Conservation (phyloP, 768 basidiomycete species). For the Suillus subaureus region DNA sequence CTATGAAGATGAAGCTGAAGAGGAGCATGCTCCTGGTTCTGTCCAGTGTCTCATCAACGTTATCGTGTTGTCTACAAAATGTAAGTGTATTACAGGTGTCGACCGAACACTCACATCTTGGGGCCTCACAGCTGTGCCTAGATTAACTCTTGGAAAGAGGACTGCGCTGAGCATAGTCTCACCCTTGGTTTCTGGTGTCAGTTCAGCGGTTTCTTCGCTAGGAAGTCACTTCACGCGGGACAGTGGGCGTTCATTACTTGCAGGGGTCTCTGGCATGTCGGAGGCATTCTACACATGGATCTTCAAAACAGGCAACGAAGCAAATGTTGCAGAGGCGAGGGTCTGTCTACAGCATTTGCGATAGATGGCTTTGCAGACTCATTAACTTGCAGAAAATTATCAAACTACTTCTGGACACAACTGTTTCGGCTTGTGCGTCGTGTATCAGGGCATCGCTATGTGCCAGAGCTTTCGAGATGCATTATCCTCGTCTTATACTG, state of each 20-base stretch:
- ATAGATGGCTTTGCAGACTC: neutral
- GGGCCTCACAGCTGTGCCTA: slow-evolving; percentile 24
- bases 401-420: slow-evolving; percentile 37
- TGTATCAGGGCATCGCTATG: slow-evolving; percentile 48
- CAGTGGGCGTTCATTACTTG: slow-evolving; percentile 24
- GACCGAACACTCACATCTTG: slow-evolving; percentile 1
- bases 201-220: slow-evolving; percentile 18
- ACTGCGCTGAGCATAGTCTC: slow-evolving; percentile 23
- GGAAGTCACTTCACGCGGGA: slow-evolving; percentile 16
- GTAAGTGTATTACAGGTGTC: slow-evolving; percentile 13
- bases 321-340: slow-evolving; percentile 19
- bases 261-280: slow-evolving; percentile 20
- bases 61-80: slow-evolving; percentile 24
- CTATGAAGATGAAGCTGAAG: slow-evolving; percentile 21
- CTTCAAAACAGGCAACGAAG: neutral
- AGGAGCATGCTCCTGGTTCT: slow-evolving; percentile 15
- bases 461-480: slow-evolving; percentile 44
- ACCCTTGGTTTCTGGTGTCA: slow-evolving; percentile 21
- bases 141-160: slow-evolving; percentile 26
- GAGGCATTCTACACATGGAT: slow-evolving; percentile 22
- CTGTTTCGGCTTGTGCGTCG: slow-evolving; percentile 36
- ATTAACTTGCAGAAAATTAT: slow-evolving; percentile 26
- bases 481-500: slow-evolving; percentile 48
- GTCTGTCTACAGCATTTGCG: slow-evolving; percentile 11
- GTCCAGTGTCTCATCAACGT: slow-evolving; percentile 21